Percentiles rank a stretch among this genome's conserved stretches.
Evolutionary conservation across 305 asterid species (phyloP).

Genomic region (Solanum hybrid): DNA sequence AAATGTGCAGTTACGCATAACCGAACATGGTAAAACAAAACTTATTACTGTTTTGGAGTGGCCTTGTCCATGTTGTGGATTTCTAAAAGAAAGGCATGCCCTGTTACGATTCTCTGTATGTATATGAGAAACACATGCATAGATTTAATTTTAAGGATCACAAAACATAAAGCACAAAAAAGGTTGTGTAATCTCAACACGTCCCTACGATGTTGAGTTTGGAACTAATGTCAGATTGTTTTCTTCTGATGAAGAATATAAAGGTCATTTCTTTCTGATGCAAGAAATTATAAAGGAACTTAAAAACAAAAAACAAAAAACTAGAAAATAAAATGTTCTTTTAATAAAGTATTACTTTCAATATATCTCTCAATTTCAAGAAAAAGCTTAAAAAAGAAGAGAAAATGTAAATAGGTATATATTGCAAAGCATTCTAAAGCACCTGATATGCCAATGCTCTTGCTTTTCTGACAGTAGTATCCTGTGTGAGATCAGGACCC

Average conservation of each 20-base stretch:
- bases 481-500: constrained; percentile 81
- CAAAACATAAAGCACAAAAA: not conserved
- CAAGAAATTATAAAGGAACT: not conserved
- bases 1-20: not conserved
- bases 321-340: not conserved
- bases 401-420: not conserved
- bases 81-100: not conserved
- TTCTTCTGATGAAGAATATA: not conserved
- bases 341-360: not conserved
- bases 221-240: not conserved
- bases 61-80: not conserved
- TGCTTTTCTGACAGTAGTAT: constrained; percentile 63
- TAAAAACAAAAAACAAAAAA: not conserved
- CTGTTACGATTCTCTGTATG: not conserved
- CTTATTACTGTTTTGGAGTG: not conserved
- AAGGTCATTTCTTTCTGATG: not conserved
- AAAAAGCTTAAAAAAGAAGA: not conserved
- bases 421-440: constrained; percentile 10
- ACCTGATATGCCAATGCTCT: constrained; percentile 91
- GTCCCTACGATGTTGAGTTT: not conserved
- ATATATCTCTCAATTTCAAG: not conserved
- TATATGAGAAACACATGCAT: not conserved
- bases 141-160: not conserved
- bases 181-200: not conserved
- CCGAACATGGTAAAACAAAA: not conserved